A percentile compares a stretch with the other conserved stretches of the same genome.
phyloP scores from a whole-genome alignment of 2,329 filamentous ascomycete species.

The Ophiostoma novo-ulmi region DNA sequence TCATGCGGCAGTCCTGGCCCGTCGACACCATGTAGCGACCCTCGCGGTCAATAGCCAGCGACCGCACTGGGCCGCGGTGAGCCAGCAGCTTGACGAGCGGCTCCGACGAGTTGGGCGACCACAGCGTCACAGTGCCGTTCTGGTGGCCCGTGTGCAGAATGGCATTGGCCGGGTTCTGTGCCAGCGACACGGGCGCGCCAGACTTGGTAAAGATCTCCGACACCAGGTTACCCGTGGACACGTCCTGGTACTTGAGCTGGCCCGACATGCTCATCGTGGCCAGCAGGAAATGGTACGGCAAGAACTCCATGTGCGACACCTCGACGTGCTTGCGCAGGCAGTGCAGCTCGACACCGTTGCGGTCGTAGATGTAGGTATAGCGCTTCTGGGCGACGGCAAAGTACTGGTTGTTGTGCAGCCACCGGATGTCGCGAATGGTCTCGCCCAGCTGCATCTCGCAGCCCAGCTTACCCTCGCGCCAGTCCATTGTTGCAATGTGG shows the following conservation, averaged over 20 bases:
- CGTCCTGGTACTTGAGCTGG: slow-evolving; percentile 89
- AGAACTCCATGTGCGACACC: slow-evolving; percentile 87
- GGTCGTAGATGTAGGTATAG: slow-evolving; percentile 94
- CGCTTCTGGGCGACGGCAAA: slow-evolving; percentile 97
- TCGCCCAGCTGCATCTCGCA: slow-evolving; percentile 84
- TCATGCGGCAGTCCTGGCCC: slow-evolving; percentile 29
- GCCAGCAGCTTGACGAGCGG: slow-evolving; percentile 87
- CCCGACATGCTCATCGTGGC: slow-evolving; percentile 78
- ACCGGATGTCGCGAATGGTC: slow-evolving; percentile 82
- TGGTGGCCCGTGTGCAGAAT: slow-evolving; percentile 90
- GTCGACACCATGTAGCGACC: slow-evolving; percentile 55
- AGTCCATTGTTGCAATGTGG: slow-evolving; percentile 94
- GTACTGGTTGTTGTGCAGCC: slow-evolving; percentile 90
- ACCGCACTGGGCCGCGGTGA: slow-evolving; percentile 82
- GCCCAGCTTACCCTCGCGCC: slow-evolving; percentile 83
- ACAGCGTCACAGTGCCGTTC: slow-evolving; percentile 89
- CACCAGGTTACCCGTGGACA: slow-evolving; percentile 84
- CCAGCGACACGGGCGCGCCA: slow-evolving; percentile 75
- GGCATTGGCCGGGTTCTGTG: slow-evolving; percentile 88
- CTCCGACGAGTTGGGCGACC: slow-evolving; percentile 86
- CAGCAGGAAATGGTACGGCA: slow-evolving; percentile 93
- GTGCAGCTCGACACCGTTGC: slow-evolving; percentile 84
- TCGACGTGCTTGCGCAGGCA: slow-evolving; percentile 86
- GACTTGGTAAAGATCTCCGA: slow-evolving; percentile 79
- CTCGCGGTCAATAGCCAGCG: slow-evolving; percentile 78